Evolutionary conservation across 2,329 filamentous ascomycete species (phyloP).

Genomic region (Phialophora macrospora): DNA sequence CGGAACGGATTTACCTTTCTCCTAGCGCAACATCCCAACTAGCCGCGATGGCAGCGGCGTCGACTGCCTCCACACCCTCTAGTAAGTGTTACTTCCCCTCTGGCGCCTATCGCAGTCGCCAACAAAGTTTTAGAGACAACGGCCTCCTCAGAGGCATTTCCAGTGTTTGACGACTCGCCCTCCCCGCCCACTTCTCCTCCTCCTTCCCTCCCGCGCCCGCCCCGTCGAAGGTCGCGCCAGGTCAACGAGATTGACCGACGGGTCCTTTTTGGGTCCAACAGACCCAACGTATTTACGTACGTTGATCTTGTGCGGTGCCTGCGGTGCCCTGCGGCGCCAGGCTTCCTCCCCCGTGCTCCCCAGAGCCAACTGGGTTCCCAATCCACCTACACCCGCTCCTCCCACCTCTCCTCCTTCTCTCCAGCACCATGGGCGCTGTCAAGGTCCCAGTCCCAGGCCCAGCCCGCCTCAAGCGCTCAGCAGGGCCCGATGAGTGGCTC

Average conservation of each 20-base stretch:
- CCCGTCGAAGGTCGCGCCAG: constrained; percentile 30
- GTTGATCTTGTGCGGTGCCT: constrained; percentile 30
- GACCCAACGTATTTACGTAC: constrained; percentile 31
- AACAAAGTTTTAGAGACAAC: constrained; percentile 18
- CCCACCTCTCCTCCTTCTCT: constrained; percentile 19
- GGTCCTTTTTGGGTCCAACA: constrained; percentile 24
- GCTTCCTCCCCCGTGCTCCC: constrained; percentile 30
- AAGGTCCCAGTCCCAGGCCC: constrained; percentile 85
- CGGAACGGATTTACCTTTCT: constrained; percentile 27
- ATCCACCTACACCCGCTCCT: constrained; percentile 41
- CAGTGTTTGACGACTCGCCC: constrained; percentile 29
- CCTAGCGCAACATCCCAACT: constrained; percentile 8
- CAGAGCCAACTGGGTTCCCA: constrained; percentile 24
- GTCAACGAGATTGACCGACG: constrained; percentile 33
- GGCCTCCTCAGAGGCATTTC: constrained; percentile 28
- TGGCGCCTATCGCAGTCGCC: constrained; percentile 19
- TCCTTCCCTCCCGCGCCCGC: constrained; percentile 15
- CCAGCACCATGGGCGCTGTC: constrained; percentile 34
- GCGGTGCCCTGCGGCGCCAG: constrained; percentile 24
- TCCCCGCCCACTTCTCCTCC: constrained; percentile 19
- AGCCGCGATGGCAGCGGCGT: constrained; percentile 16
- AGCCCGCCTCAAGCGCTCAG: constrained; percentile 79
- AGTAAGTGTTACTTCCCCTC: constrained; percentile 13
- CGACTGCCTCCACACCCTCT: constrained; percentile 18
- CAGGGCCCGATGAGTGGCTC: constrained; percentile 93